Evolutionary conservation across 305 asterid genomes (phyloP), one percentile per base, ranked within the genome.

Genomic region (Vinca major): DNA sequence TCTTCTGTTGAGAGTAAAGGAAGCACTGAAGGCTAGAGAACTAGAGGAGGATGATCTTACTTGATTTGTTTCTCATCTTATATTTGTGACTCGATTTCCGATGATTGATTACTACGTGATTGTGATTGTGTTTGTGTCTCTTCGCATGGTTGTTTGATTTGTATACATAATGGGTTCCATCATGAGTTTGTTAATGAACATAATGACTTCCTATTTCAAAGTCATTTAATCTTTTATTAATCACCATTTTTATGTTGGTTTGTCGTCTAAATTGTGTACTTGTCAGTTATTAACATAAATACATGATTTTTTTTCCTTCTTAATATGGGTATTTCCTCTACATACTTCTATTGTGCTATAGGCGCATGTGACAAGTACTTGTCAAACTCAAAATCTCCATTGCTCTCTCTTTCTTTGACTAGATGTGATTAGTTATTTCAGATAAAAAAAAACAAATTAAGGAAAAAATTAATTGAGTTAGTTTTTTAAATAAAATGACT

Each of bases 21-120:
- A 92, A 79, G 87, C 91, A 4, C 36, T 92, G 85, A 92, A 89
- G 81, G 95, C 97, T 4, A 88, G 84, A 84, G 98, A 92, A 80
- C 77, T 85, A 10, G 98, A 88, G 77, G 98, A 89, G 65, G 96
- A 89, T 47, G 96, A 92, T 81, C 96, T 92, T 57, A 89, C 96
- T 66, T 91, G 67, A 81, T 57, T 58, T 40, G 39, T 44, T 17
- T 63, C 13, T 73, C 76, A 62, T 10, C n/a, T 13, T 21, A 67
- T 53, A 43, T 36, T 7, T 13, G 11, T 47, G 52, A 52, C 63
- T 62, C 50, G 47, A 62, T 62, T 65, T 62, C 12, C 26, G 6
- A 50, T 71, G 75, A 63, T 61, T 71, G 56, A 12, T 70, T 39
- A 45, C 17, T 61, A 53, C n/a, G 33, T 68, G 57, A 26, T 26